Evolutionary conservation across 2,329 filamentous ascomycete species (phyloP).

Genomic region (Ophiostoma piceae): DNA sequence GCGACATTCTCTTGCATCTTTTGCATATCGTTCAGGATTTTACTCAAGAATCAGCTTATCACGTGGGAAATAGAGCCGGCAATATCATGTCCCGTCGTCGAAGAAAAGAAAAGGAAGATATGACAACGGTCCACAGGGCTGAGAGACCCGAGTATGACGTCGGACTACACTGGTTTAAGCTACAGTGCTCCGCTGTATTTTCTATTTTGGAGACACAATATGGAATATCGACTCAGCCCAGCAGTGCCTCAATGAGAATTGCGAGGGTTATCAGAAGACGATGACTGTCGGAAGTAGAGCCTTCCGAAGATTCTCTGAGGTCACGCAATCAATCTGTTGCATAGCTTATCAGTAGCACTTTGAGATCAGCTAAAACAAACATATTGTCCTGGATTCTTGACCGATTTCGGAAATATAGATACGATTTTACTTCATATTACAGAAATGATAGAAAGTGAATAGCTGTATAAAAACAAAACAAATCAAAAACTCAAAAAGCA

Average conservation of each 20-base stretch:
- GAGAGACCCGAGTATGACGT: neutral
- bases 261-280: neutral
- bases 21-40: too few relatives aligned
- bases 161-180: neutral
- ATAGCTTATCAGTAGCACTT: too few relatives aligned
- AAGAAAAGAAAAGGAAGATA: neutral
- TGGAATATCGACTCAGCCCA: slow-evolving; percentile 9
- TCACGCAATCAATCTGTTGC: neutral
- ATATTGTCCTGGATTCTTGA: too few relatives aligned
- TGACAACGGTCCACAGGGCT: neutral
- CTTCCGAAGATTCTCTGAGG: neutral
- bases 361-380: too few relatives aligned
- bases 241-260: neutral
- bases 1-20: neutral
- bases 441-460: too few relatives aligned
- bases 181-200: neutral
- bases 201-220: neutral
- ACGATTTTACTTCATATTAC: too few relatives aligned
- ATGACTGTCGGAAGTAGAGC: neutral
- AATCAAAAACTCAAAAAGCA: too few relatives aligned
- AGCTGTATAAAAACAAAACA: too few relatives aligned
- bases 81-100: too few relatives aligned
- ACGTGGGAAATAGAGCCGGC: neutral
- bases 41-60: neutral
- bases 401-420: too few relatives aligned